phyloP scores from a whole-genome alignment of 192 early-diverging fungal genomes.

The Thamnidium elegans region DNA sequence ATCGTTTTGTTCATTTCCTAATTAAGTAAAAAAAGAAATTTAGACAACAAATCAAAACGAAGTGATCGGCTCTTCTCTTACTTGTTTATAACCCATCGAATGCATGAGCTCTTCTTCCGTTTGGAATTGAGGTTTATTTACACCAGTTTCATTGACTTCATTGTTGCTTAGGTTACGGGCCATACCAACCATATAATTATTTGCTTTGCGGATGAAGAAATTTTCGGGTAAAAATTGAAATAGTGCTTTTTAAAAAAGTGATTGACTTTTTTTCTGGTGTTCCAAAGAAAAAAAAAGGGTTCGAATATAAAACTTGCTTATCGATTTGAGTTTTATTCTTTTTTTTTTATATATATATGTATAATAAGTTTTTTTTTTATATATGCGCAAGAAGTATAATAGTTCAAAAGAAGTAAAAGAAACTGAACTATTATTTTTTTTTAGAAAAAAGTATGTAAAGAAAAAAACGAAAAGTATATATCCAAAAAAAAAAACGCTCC shows the following conservation, averaged over 20 bases:
- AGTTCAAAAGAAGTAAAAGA: no score
- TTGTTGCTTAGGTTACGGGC: background rate
- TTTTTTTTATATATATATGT: no score
- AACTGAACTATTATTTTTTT: no score
- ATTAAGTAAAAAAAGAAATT: constrained; percentile 6
- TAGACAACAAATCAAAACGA: background rate
- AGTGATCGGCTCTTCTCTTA: constrained; percentile 2
- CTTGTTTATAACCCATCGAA: constrained; percentile 35
- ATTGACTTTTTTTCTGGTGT: no score
- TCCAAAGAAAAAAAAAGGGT: no score
- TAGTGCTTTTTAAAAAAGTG: background rate
- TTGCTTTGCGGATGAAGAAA: constrained; percentile 1
- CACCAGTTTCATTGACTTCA: constrained; percentile 17
- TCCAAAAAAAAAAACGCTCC: no score
- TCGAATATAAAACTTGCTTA: no score
- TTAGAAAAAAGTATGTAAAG: no score
- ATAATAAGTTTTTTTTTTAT: no score
- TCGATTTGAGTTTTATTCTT: no score
- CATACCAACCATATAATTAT: constrained; percentile 20
- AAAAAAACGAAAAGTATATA: no score
- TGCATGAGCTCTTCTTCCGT: constrained; percentile 22
- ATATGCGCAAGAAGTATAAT: no score
- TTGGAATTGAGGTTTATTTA: background rate
- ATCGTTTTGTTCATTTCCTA: constrained; percentile 46
- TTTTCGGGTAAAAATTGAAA: constrained; percentile 17